Base-by-base conservation (phyloP, 192 early-diverging fungal species). In the Diversispora eburnea region DNA sequence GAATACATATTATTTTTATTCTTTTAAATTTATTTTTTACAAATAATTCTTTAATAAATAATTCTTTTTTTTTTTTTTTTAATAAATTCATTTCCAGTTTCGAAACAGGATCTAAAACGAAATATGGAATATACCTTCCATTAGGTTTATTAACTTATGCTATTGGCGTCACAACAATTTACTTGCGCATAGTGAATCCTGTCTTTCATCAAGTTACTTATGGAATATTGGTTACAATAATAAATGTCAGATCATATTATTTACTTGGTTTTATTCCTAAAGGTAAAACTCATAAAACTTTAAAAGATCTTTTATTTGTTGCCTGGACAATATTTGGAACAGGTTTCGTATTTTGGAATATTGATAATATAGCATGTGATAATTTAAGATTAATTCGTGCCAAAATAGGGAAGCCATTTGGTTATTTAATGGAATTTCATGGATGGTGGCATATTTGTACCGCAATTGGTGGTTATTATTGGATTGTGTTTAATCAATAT, bases 361-460 rank as follows among this genome's bases (percentile, higher is more conserved):
- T 91, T 9, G 93, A 95, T 79, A 94, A 94, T 76, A 76, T 81
- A n/a, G 84, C 81, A 47, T 95, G 93, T 74, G 67, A 75, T 52
- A 49, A 78, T 12, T 77, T 95, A 56, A 84, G 88, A 41, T 73
- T 66, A 10, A 49, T 80, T 48, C 75, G 90, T 22, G 72, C 58
- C 15, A 70, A 68, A 55, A 70, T 93, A 41, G 86, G 84, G 0
- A 79, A 78, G 20, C 77, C 81, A 19, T 51, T 89, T 42, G 78
- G 82, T 20, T 77, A 85, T 68, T 73, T 91, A 7, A 82, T 84
- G 55, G 82, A 88, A 79, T 81, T 88, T 41, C 89, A 90, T 75
- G 88, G 85, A 7, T 86, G 85, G 77, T 90, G 89, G 89, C 89
- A 90, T 75, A 84, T 90, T 68, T 77, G 79, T 46, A 89, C 89